Base-by-base conservation (phyloP, 768 basidiomycete species). In the Hygrophorus russula region DNA sequence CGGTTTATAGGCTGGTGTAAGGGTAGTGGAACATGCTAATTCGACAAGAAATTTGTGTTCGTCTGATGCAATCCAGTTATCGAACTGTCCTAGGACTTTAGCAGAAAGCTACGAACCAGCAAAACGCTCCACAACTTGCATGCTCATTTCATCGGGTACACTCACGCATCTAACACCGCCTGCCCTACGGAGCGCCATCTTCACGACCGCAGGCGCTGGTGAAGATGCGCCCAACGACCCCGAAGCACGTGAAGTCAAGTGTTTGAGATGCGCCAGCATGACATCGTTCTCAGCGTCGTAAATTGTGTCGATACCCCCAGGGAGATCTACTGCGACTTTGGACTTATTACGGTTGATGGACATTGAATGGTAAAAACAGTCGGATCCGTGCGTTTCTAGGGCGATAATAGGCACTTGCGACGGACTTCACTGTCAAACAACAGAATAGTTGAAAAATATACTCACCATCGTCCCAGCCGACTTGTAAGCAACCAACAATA, bases 11-110 rank as follows among this genome's bases (percentile, higher is more conserved):
- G 76, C 83, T 2, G 82, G 72, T 1, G 72, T 67, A 6, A 89
- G 65, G 2, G 84, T 76, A 6, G 80, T 76, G 4, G 82, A 68
- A 49, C 84, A 86, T 1, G 86, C 80, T 17, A 88, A 65, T 51
- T 89, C 84, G 8, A 82, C 74, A 18, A 87, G 64, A 44, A 78
- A 63, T 57, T 83, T 84, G 54, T 88, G 84, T 46, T 85, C 82
- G 48, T 82, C 85, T 83, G 50, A 44, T 14, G 37, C 44, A 14
- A 29, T 38, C 42, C 42, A 9, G 1, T 5, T 24, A 4, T 19
- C 12, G 28, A 14, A 41, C 14, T n/a, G 42, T 30, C n/a, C 0
- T 14, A 14, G 24, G 20, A n/a, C 38, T 32, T 2, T 30, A 4
- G 45, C 19, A 5, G 39, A 14, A 14, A 14, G 28, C 30, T 20